Base-by-base conservation (phyloP, 2,329 filamentous ascomycete species). In the Cercospora sp. region DNA sequence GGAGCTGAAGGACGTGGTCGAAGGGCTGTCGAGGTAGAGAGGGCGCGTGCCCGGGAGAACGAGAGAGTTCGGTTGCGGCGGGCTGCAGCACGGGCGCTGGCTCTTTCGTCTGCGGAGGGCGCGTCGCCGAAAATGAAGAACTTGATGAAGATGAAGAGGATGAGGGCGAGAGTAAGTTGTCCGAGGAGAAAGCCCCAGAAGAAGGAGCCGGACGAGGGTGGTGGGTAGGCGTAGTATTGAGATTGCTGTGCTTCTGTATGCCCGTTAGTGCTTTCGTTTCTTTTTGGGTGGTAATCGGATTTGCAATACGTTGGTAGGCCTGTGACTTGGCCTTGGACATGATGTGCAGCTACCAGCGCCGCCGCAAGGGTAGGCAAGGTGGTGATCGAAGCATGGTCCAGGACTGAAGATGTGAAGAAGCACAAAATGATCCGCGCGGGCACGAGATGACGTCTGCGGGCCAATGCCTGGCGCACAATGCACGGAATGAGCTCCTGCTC, bases 121-220 rank as follows among this genome's bases (percentile, higher is more conserved):
- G 93, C 89, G 78, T 98, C 95, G 74, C 95, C 95, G 78, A 99
- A 98, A 77, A 99, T 98, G 87, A 99, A 99, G 87, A 97, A 99
- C 79, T 97, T 97, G 81, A 99, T 98, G 82, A 99, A 98, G 73
- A 91, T 92, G 72, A 93, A 94, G 69, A 99, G 88, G 45, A 99
- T 86, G 26, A 98, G 83, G 13, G 97, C 92, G 57, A 99, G 91
- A 1, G 93, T 97, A 62, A 99, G 85, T 80, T 99, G 95, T 60
- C 95, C 95, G 33, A 98, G 85, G 60, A 99, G 88, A 74, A 99
- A 90, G 30, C 95, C 95, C 79, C 97, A 93, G 0, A 93, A 97
- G 80, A 98, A 98, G 40, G 93, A 95, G 73, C 73, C 74, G 9
- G 70, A 74, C 60, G 68, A 71, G 26, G 68, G 63, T 30, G 64